These are phyloP conservation scores for Cutaneotrichosporon sp. DNA, from an alignment of 1,284 basidiomycete species.

Conservation along the genomic window DNA sequence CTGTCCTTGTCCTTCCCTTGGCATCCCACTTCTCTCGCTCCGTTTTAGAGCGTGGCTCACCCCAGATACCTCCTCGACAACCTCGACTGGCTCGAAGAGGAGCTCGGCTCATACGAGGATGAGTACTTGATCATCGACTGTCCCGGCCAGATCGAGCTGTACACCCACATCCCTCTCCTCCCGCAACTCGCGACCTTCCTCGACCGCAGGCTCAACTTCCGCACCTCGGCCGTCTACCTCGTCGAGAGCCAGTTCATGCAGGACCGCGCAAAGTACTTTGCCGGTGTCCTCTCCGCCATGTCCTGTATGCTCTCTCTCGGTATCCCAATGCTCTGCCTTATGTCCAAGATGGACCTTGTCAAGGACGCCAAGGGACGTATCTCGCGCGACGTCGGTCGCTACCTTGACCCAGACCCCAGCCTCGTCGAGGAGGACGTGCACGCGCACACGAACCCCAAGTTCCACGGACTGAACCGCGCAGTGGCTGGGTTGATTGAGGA, in stretches of 20 bases:
- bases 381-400: constrained; percentile 75
- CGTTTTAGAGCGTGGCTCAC: background rate
- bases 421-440: constrained; percentile 71
- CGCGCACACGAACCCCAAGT: constrained; percentile 72
- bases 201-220: constrained; percentile 63
- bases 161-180: constrained; percentile 96
- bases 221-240: constrained; percentile 81
- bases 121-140: constrained; percentile 99
- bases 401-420: constrained; percentile 94
- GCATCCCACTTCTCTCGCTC: too few species aligned
- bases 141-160: constrained; percentile 97
- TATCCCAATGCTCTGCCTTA: constrained; percentile 93
- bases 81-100: constrained; percentile 98
- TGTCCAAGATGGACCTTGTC: constrained; percentile 99
- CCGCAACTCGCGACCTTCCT: constrained; percentile 74
- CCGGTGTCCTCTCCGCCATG: constrained; percentile 97
- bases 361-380: constrained; percentile 71
- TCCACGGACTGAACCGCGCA: constrained; percentile 89
- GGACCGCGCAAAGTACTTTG: constrained; percentile 97
- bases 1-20: too few species aligned
- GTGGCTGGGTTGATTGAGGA: constrained; percentile 89
- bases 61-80: constrained; percentile 90
- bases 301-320: constrained; percentile 98
- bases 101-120: constrained; percentile 89
- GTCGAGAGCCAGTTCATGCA: constrained; percentile 99